These are phyloP conservation scores for Brasenia schreberi DNA, from an alignment of 164 flowering plant genomes.

Conservation along the genomic window DNA sequence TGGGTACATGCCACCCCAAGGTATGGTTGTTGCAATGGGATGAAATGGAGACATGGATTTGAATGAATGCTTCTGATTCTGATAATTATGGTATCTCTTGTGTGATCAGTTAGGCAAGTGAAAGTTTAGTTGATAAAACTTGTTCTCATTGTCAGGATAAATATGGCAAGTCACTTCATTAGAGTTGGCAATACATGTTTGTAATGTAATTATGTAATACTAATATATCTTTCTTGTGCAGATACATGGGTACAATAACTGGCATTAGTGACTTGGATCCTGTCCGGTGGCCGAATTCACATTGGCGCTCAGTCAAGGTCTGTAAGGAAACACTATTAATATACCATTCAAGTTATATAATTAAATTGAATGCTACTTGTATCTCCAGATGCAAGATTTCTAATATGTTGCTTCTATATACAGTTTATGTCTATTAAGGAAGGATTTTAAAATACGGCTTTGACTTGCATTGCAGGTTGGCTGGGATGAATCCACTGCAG, in stretches of 20 bases:
- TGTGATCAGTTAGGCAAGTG: no score
- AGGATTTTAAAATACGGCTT: no score
- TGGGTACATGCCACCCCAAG: no score
- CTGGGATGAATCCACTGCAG: slow-evolving; percentile 99
- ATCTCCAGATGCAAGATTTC: no score
- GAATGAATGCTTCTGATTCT: not conserved
- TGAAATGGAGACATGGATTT: no score
- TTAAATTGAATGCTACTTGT: no score
- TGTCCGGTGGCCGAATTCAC: slow-evolving; percentile 76
- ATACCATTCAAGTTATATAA: no score
- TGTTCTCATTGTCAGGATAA: not conserved
- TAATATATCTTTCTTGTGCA: slow-evolving; percentile 7
- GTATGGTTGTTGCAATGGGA: no score
- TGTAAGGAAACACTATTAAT: not conserved
- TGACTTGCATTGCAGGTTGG: slow-evolving; percentile 52
- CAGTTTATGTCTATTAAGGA: no score
- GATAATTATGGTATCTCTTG: not conserved
- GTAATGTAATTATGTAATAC: not conserved
- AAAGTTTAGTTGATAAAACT: no score
- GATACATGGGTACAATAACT: slow-evolving; percentile 90
- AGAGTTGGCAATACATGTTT: no score
- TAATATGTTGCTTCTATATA: no score
- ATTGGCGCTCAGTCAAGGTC: slow-evolving; percentile 97
- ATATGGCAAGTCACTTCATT: not conserved
- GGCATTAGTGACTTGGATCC: slow-evolving; percentile 82